Conservation (phyloP, 2,329 filamentous ascomycete genomes). For the Xylariomycetidae sp. region DNA sequence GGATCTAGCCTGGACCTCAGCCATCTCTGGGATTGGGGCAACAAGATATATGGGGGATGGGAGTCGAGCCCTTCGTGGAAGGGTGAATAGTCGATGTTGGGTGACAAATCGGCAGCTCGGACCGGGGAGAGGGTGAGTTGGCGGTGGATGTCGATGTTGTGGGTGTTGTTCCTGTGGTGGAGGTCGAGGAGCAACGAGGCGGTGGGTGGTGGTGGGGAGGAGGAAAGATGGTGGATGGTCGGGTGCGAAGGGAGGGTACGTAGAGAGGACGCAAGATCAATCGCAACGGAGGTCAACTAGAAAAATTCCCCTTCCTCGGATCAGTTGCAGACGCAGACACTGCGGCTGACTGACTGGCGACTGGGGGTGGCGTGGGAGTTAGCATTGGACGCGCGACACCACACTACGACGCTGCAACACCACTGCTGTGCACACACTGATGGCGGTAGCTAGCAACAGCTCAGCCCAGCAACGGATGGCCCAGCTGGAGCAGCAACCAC, state of each 20-base stretch:
- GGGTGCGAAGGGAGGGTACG: neutral
- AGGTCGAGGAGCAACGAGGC: slow-evolving; percentile 6
- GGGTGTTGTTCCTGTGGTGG: slow-evolving; percentile 2
- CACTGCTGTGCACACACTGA: too few species aligned
- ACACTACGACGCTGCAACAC: too few species aligned
- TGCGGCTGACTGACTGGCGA: too few species aligned
- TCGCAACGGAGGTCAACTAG: slow-evolving; percentile 1
- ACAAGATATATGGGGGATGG: slow-evolving; percentile 15
- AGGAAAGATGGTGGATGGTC: neutral
- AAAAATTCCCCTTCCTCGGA: too few species aligned
- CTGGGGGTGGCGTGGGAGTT: too few species aligned
- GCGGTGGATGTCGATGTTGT: slow-evolving; percentile 4
- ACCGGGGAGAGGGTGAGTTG: too few species aligned
- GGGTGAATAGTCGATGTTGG: slow-evolving; percentile 16
- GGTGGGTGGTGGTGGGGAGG: slow-evolving; percentile 11
- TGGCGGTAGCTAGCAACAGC: too few species aligned
- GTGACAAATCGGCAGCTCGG: slow-evolving; percentile 23
- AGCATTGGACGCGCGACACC: too few species aligned
- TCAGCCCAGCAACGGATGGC: too few species aligned
- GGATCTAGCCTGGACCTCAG: slow-evolving; percentile 84
- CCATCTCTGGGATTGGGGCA: slow-evolving; percentile 61
- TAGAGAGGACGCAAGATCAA: slow-evolving; percentile 2
- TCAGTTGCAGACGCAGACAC: too few species aligned
- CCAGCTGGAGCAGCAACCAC: too few species aligned
- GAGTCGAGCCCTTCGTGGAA: slow-evolving; percentile 25